phyloP scores from a whole-genome alignment of 2,329 filamentous ascomycete genomes.

The Allantophomopsis cytisporea region DNA sequence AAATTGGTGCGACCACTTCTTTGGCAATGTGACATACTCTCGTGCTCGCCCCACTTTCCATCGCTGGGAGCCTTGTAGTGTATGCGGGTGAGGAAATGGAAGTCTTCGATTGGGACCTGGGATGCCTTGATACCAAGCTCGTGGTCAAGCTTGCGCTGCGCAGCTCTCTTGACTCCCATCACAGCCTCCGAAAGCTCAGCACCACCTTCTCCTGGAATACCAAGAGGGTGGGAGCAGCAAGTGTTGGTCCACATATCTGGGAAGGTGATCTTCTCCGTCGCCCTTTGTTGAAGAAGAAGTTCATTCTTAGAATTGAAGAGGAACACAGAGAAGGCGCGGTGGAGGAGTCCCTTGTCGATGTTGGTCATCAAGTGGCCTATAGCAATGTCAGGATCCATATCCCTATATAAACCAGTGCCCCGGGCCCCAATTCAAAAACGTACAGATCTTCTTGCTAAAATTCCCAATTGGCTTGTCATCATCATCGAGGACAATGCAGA shows the following conservation, averaged over 20 bases:
- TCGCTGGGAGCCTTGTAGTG: constrained; percentile 97
- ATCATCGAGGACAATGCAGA: constrained; percentile 92
- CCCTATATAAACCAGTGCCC: too few relatives aligned
- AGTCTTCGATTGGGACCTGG: constrained; percentile 83
- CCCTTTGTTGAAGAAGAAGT: constrained; percentile 88
- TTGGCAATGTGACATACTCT: constrained; percentile 49
- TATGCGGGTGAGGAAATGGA: constrained; percentile 89
- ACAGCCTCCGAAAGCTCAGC: constrained; percentile 67
- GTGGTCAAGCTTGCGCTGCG: constrained; percentile 85
- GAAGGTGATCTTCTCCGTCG: constrained; percentile 95
- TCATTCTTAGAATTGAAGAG: constrained; percentile 92
- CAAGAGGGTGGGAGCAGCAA: constrained; percentile 94
- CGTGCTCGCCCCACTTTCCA: constrained; percentile 97
- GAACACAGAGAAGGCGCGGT: constrained; percentile 96
- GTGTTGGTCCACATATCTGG: constrained; percentile 99
- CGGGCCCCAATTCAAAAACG: constrained; percentile 19
- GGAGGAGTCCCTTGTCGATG: constrained; percentile 88
- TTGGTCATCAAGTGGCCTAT: constrained; percentile 96
- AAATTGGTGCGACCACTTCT: too few relatives aligned
- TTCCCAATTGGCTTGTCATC: constrained; percentile 89
- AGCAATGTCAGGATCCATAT: constrained; percentile 5
- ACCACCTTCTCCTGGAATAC: constrained; percentile 84
- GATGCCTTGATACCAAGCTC: constrained; percentile 83
- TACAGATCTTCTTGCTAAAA: constrained; percentile 96
- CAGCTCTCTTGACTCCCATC: constrained; percentile 78